These are phyloP conservation scores for Ceratopteris richardii DNA, from an alignment of 75 land plant genomes.

Conservation along the genomic window DNA sequence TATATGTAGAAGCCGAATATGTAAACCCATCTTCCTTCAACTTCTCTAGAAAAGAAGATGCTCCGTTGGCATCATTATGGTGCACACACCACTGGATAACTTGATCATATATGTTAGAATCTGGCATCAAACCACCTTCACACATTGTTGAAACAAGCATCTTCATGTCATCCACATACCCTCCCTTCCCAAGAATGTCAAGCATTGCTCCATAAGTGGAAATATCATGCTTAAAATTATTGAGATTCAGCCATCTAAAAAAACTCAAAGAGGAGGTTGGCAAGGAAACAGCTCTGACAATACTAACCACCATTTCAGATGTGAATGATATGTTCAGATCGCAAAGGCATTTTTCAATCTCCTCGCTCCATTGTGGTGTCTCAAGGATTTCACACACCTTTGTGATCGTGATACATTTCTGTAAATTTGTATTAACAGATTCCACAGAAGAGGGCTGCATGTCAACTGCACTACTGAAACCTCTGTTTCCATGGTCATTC, in stretches of 20 bases:
- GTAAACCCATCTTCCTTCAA: conserved; percentile 1
- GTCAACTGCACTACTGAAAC: no score
- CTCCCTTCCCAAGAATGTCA: not conserved
- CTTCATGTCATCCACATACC: not conserved
- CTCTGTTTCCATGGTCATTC: no score
- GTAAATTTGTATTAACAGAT: no score
- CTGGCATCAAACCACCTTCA: not conserved
- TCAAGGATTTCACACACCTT: not conserved
- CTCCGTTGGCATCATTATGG: not conserved
- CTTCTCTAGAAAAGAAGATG: not conserved
- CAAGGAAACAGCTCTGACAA: not conserved
- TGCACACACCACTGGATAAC: not conserved
- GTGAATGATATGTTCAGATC: not conserved
- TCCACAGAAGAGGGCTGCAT: no score
- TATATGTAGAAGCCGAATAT: not conserved
- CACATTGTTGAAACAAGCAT: not conserved
- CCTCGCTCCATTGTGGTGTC: not conserved
- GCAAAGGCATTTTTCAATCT: not conserved
- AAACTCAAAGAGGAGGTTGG: not conserved
- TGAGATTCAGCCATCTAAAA: not conserved
- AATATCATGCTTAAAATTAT: not conserved
- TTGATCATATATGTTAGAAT: not conserved
- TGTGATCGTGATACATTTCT: not conserved
- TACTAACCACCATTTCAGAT: not conserved
- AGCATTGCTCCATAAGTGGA: not conserved